A percentile compares a stretch with the other conserved stretches of the same genome.
phyloP scores from a whole-genome alignment of 192 early-diverging fungal species.

The Funneliformis geosporum region DNA sequence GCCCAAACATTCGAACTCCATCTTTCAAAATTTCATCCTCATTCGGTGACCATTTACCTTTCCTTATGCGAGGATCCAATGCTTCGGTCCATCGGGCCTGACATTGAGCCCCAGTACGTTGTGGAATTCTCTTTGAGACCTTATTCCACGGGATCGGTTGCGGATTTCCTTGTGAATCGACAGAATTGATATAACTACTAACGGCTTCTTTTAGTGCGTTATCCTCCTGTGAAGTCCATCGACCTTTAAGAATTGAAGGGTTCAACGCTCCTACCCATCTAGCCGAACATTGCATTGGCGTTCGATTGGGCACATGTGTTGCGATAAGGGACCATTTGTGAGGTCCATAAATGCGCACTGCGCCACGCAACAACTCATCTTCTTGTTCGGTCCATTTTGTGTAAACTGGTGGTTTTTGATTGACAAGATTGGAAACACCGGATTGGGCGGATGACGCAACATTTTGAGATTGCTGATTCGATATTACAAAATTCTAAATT shows the following conservation, averaged over 20 bases:
- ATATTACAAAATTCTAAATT: neutral
- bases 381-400: conserved; percentile 51
- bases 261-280: conserved; percentile 55
- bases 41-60: conserved; percentile 51
- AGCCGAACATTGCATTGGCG: conserved; percentile 56
- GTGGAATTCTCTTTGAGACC: conserved; percentile 49
- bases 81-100: conserved; percentile 65
- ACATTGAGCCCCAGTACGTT: conserved; percentile 59
- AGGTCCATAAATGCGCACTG: conserved; percentile 46
- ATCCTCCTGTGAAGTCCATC: conserved; percentile 56
- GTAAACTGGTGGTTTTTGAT: conserved; percentile 46
- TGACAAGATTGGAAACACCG: neutral
- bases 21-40: conserved; percentile 58
- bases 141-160: conserved; percentile 52
- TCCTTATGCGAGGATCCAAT: conserved; percentile 54
- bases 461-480: neutral
- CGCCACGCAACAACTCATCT: conserved; percentile 43
- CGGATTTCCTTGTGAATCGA: conserved; percentile 41
- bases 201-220: conserved; percentile 44
- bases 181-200: conserved; percentile 35
- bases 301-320: conserved; percentile 51
- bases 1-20: conserved; percentile 48
- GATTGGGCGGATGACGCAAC: neutral
- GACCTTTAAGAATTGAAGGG: conserved; percentile 53
- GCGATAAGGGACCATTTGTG: conserved; percentile 54